Conservation (phyloP, 129 eudicot genomes). For the Cynara cardunculus region DNA sequence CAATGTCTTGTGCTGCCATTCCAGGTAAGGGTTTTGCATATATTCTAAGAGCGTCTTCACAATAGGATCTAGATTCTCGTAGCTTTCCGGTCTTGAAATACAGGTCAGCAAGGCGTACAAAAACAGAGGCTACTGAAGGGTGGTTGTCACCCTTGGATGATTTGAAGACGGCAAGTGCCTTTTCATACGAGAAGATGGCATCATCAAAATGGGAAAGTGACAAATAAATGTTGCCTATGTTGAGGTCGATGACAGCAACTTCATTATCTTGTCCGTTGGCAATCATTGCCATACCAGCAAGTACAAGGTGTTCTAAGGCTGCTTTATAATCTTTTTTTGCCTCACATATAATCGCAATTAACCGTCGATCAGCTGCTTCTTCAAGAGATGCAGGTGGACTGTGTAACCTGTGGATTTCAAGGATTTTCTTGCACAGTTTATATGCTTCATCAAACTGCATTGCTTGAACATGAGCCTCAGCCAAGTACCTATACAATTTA, state of each 20-base stretch:
- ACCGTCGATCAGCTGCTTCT: constrained; percentile 93
- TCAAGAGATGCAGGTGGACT: constrained; percentile 74
- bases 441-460: constrained; percentile 98
- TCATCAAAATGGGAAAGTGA: constrained; percentile 83
- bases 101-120: constrained; percentile 78
- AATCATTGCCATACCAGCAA: constrained; percentile 97
- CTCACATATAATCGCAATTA: constrained; percentile 94
- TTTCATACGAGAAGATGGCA: constrained; percentile 93
- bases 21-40: constrained; percentile 92
- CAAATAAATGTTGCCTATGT: constrained; percentile 87
- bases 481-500: constrained; percentile 60
- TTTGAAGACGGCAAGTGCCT: constrained; percentile 92
- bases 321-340: constrained; percentile 88
- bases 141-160: constrained; percentile 90
- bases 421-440: constrained; percentile 68
- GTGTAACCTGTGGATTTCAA: constrained; percentile 86
- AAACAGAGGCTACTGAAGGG: constrained; percentile 87
- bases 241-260: constrained; percentile 91
- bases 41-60: constrained; percentile 83
- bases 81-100: constrained; percentile 89
- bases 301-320: constrained; percentile 94
- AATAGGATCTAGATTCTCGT: constrained; percentile 78
- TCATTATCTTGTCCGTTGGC: constrained; percentile 95
- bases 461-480: constrained; percentile 99
- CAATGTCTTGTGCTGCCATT: constrained; percentile 80